Evolutionary conservation across 75 land plant genomes (phyloP).

Genomic region (Picea glauca): DNA sequence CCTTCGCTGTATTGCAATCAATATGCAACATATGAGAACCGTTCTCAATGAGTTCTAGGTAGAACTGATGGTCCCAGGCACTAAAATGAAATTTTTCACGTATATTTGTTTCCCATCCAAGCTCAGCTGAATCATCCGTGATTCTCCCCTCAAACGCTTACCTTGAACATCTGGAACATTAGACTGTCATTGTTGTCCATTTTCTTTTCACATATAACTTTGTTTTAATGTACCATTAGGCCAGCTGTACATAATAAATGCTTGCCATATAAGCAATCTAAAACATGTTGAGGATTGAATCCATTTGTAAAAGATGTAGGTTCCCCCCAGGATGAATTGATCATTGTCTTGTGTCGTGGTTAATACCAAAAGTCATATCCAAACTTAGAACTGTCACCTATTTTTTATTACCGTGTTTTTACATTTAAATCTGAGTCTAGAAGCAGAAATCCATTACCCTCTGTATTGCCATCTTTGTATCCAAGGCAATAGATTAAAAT

Average conservation of each 20-base stretch:
- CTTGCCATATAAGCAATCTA: constrained; percentile 89
- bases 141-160: constrained; percentile 75
- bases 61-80: constrained; percentile 92
- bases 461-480: no score
- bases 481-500: no score
- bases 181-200: constrained; percentile 68
- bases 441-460: no score
- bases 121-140: constrained; percentile 97
- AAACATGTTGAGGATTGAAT: constrained; percentile 79
- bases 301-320: constrained; percentile 91
- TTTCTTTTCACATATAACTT: constrained; percentile 49
- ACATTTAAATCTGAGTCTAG: no score
- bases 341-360: constrained; percentile 97
- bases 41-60: constrained; percentile 62
- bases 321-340: constrained; percentile 98
- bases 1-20: constrained; percentile 82
- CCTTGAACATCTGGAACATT: constrained; percentile 82
- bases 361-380: constrained; percentile 99
- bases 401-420: constrained; percentile 29
- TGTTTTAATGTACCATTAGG: constrained; percentile 78
- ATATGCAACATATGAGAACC: constrained; percentile 96
- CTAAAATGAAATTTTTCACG: constrained; percentile 92
- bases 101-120: constrained; percentile 92
- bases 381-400: constrained; percentile 85
- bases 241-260: constrained; percentile 92